phyloP scores from a whole-genome alignment of 2,329 filamentous ascomycete species.

The Fusarium tricinctum region DNA sequence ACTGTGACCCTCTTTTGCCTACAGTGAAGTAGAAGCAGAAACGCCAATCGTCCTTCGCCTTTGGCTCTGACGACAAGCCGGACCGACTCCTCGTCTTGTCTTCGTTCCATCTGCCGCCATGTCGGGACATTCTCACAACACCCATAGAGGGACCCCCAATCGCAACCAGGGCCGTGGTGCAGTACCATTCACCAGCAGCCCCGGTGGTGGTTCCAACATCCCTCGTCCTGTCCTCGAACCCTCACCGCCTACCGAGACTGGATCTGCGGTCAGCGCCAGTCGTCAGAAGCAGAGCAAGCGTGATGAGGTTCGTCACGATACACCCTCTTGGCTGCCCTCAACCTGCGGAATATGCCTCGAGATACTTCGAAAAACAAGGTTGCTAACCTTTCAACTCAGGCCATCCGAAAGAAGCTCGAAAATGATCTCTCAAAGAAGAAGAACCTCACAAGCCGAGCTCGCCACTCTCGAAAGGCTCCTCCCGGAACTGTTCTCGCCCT shows the following conservation, averaged over 20 bases:
- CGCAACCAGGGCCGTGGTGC: slow-evolving; percentile 70
- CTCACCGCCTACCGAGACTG: slow-evolving; percentile 67
- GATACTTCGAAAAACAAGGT: slow-evolving; percentile 10
- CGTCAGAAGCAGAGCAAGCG: slow-evolving; percentile 96
- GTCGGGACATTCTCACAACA: slow-evolving; percentile 64
- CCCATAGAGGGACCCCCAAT: slow-evolving; percentile 78
- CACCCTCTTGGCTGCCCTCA: slow-evolving; percentile 10
- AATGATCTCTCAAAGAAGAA: slow-evolving; percentile 98
- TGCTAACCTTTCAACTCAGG: slow-evolving; percentile 67
- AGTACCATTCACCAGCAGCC: slow-evolving; percentile 73
- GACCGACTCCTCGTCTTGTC: slow-evolving; percentile 41
- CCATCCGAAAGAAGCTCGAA: slow-evolving; percentile 96
- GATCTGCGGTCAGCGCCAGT: slow-evolving; percentile 88
- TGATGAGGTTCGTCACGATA: slow-evolving; percentile 83
- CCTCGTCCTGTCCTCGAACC: slow-evolving; percentile 78
- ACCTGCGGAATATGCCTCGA: slow-evolving; percentile 35
- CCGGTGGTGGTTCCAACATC: slow-evolving; percentile 72
- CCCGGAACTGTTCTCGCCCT: slow-evolving; percentile 96
- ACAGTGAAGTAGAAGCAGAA: slow-evolving; percentile 33
- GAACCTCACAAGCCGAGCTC: slow-evolving; percentile 80
- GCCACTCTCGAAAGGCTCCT: slow-evolving; percentile 91
- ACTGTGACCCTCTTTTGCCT: slow-evolving; percentile 30
- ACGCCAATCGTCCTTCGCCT: slow-evolving; percentile 38
- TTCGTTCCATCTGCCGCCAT: slow-evolving; percentile 56
- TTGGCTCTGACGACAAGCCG: slow-evolving; percentile 33